phyloP scores from a whole-genome alignment of 495 filamentous ascomycete genomes.

The Chaetomium tenue region DNA sequence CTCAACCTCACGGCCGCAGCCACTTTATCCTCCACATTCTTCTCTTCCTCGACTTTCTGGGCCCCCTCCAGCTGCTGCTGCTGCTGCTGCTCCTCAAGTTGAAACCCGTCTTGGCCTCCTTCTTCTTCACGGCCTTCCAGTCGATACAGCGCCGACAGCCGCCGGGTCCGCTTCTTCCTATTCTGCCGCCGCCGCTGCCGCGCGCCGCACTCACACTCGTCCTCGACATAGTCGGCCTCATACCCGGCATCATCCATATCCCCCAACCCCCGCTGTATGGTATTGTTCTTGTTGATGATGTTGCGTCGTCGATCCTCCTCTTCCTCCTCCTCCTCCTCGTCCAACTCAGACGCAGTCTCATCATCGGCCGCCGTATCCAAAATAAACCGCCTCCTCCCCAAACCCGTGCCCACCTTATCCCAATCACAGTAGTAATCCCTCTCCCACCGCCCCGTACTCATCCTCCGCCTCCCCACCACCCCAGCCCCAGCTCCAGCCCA shows the following conservation, averaged over 20 bases:
- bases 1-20: constrained; percentile 32
- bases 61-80: not conserved
- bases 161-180: not conserved
- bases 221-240: constrained; percentile 8
- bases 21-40: constrained; percentile 28
- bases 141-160: not conserved
- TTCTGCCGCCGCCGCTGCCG: not conserved
- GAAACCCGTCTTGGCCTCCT: not conserved
- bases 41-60: constrained; percentile 6
- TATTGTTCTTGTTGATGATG: not conserved
- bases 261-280: not conserved
- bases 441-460: not conserved
- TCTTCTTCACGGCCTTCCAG: not conserved
- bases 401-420: not conserved
- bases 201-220: not conserved
- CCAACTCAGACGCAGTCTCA: not conserved
- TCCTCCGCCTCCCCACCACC: not conserved
- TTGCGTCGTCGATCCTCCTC: not conserved
- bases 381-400: not conserved
- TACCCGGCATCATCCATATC: constrained; percentile 7
- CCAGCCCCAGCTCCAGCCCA: too few relatives aligned
- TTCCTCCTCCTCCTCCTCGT: not conserved
- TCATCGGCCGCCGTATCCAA: not conserved
- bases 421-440: not conserved
- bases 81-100: constrained; percentile 2